These are phyloP conservation scores for Tetrapisispora nanseiensis DNA, from an alignment of 805 yeast genomes.

Conservation along the genomic window DNA sequence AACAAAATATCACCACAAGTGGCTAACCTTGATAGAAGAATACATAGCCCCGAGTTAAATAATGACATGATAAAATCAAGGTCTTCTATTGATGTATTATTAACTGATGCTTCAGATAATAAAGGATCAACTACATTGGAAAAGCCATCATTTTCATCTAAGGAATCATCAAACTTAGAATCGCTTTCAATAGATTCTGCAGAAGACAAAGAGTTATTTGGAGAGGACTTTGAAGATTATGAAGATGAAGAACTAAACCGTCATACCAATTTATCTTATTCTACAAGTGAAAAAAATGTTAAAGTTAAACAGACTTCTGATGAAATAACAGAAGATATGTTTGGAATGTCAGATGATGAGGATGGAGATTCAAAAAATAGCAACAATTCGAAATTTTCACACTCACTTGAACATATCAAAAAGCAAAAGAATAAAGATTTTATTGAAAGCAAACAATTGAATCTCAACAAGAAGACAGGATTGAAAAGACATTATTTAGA, in stretches of 20 bases:
- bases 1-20: not conserved
- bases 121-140: not conserved
- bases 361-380: constrained; percentile 9
- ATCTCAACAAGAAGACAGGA: not conserved
- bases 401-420: not conserved
- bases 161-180: constrained; percentile 1
- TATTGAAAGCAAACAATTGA: not conserved
- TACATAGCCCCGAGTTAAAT: not conserved
- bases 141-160: not conserved
- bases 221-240: constrained; percentile 27
- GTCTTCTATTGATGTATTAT: not conserved
- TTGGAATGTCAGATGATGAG: constrained; percentile 26
- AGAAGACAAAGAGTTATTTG: constrained; percentile 22
- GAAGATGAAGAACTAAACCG: constrained; percentile 30
- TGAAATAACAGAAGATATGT: constrained; percentile 26
- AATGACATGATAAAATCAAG: not conserved
- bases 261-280: constrained; percentile 17
- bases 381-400: not conserved
- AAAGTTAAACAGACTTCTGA: constrained; percentile 11
- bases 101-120: not conserved
- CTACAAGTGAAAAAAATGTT: constrained; percentile 1
- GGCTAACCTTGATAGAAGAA: not conserved
- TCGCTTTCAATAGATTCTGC: not conserved
- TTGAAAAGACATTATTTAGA: constrained; percentile 32
- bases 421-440: not conserved